These are phyloP conservation scores for Euphorbia schlechtendalii DNA, from an alignment of 441 rosid species.

Conservation along the genomic window DNA sequence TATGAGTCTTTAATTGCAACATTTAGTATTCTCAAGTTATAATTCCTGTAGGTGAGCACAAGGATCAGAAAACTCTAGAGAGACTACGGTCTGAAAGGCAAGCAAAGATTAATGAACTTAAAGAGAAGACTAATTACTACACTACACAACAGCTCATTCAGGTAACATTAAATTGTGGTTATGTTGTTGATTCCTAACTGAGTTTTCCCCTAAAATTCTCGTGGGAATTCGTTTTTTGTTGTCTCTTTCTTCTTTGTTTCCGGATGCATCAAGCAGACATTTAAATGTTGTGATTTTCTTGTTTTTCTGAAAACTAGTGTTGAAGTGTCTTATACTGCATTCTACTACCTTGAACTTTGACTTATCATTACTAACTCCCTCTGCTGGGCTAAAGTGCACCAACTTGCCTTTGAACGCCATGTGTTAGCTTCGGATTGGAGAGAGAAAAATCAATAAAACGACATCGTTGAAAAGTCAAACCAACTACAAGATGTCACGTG, in stretches of 20 bases:
- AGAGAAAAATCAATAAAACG: no score
- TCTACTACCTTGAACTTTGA: no score
- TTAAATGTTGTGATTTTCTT: not conserved
- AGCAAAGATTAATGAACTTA: constrained; percentile 84
- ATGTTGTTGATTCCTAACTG: not conserved
- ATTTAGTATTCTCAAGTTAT: not conserved
- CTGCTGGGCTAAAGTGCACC: no score
- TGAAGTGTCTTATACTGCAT: no score
- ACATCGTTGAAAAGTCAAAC: no score
- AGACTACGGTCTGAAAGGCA: constrained; percentile 84
- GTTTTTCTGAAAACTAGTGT: not conserved
- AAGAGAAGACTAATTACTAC: constrained; percentile 88
- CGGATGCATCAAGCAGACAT: not conserved
- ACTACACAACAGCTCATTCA: constrained; percentile 89
- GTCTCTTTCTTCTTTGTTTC: not conserved
- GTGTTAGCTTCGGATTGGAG: no score
- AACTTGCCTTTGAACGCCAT: no score
- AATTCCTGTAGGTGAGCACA: constrained; percentile 54
- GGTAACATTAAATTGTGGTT: constrained; percentile 28
- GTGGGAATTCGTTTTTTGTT: not conserved
- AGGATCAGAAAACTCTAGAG: constrained; percentile 74
- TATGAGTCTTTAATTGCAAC: not conserved
- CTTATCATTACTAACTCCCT: no score
- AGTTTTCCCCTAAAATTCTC: not conserved
- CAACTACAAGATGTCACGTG: no score